phyloP scores from a whole-genome alignment of 129 eudicot genomes.

The Saposhnikovia divaricata region DNA sequence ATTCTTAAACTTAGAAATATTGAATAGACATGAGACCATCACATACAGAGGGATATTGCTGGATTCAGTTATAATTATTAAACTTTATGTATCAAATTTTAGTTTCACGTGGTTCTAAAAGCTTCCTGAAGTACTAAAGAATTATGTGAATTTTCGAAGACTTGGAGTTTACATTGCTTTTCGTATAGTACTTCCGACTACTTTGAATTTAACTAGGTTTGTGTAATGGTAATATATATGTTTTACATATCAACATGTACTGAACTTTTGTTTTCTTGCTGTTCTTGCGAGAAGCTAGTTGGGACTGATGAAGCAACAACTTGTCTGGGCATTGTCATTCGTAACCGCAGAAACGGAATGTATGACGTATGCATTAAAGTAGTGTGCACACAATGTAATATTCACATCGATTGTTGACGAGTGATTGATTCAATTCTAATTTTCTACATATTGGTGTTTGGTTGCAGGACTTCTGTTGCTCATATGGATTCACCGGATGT shows the following conservation, averaged over 20 bases:
- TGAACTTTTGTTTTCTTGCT: not conserved
- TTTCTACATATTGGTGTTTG: slow-evolving; percentile 3
- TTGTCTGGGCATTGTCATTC: slow-evolving; percentile 75
- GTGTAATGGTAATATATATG: not conserved
- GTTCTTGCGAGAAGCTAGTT: slow-evolving; percentile 38
- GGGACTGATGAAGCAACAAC: slow-evolving; percentile 99
- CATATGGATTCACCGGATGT: slow-evolving; percentile 75
- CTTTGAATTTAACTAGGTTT: not conserved
- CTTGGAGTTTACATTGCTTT: not conserved
- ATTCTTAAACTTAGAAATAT: no score
- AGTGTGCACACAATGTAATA: not conserved
- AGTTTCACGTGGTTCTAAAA: not conserved
- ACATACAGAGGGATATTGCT: not conserved
- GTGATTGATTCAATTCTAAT: slow-evolving; percentile 6
- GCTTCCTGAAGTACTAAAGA: not conserved
- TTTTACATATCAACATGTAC: not conserved
- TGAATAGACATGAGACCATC: no score
- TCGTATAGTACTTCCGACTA: not conserved
- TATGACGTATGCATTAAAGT: slow-evolving; percentile 30
- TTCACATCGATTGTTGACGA: not conserved
- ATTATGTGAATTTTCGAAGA: not conserved
- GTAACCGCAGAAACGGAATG: slow-evolving; percentile 73
- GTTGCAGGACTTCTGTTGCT: slow-evolving; percentile 63
- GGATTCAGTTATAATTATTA: not conserved
- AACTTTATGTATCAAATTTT: not conserved